Base-by-base conservation (phyloP, 768 basidiomycete species). In the Leccinum rimulosum region DNA sequence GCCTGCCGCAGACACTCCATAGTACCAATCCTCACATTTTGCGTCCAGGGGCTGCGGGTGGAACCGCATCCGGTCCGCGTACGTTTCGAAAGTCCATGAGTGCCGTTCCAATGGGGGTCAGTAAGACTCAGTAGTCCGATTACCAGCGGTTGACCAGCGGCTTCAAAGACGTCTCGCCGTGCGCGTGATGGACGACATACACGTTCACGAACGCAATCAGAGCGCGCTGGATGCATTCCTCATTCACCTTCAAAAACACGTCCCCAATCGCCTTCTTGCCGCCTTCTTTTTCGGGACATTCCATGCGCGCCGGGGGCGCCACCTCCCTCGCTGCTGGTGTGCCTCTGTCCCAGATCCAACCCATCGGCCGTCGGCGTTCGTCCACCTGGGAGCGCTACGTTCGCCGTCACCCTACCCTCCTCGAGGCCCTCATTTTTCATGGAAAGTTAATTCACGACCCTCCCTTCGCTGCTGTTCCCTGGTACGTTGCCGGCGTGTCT, bases 111-210 rank as follows among this genome's bases (percentile, higher is more conserved):
- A 25, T 58, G 55, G 1, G 75, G 62, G 61, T 84, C 72, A 1
- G 80, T 85, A 45, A 78, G 68, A 53, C 69, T 75, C 63, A 77
- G 63, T 14, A 86, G 71, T 27, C 82, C 84, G 49, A 85, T 73
- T 43, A 66, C 55, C 3, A 82, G 80, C 22, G 77, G 74, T n/a
- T n/a, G n/a, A n/a, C n/a, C n/a, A n/a, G n/a, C n/a, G n/a, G n/a
- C 31, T 73, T 68, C 3, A 67, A 69, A 9, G 74, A 65, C 30
- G 76, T 82, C 45, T 69, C 68, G 33, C 70, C 76, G 52, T 81
- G n/a, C n/a, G n/a, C n/a, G n/a, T n/a, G 78, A 62, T 85, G 81
- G 36, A 76, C 74, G 45, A 75, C 78, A 56, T 85, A 85, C 28
- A 82, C 80, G 64, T 84, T 86, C 84, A 50, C 35, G 17, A 15